These are phyloP conservation scores for Zymoseptoria pseudotritici DNA, from an alignment of 2,329 filamentous ascomycete genomes.

Conservation along the genomic window DNA sequence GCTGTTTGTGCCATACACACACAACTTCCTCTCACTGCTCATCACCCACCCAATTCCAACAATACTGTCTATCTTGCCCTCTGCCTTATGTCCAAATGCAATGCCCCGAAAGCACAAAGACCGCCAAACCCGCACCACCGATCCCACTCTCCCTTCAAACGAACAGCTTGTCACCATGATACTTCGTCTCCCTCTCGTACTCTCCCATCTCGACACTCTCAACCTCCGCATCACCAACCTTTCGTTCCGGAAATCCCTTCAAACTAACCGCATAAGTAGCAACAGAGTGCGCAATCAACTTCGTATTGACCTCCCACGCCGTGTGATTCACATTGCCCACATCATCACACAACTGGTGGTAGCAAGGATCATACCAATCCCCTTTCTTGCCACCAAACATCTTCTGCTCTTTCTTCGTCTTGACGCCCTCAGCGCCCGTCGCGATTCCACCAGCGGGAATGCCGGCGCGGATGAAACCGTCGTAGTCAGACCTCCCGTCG, in stretches of 20 bases:
- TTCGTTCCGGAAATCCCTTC: conserved; percentile 45
- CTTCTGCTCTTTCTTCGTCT: conserved; percentile 58
- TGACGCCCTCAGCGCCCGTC: conserved; percentile 54
- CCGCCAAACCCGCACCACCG: too few species aligned
- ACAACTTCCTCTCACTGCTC: too few species aligned
- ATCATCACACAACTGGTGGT: conserved; percentile 32
- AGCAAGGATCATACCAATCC: conserved; percentile 32
- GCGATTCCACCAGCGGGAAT: conserved; percentile 14
- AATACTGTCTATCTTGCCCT: too few species aligned
- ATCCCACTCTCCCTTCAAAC: conserved; percentile 3
- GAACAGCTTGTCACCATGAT: conserved; percentile 15
- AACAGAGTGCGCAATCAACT: conserved; percentile 63
- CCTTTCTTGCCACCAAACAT: conserved; percentile 60
- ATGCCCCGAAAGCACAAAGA: too few species aligned
- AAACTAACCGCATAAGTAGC: conserved; percentile 61
- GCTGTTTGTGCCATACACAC: too few species aligned
- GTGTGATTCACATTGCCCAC: conserved; percentile 43
- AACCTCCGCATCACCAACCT: not conserved
- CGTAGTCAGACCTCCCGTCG: conserved; percentile 15
- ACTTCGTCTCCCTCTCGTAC: conserved; percentile 14
- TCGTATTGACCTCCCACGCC: conserved; percentile 49
- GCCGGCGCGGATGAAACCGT: conserved; percentile 15
- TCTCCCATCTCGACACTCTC: not conserved
- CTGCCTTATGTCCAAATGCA: too few species aligned
- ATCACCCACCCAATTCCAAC: too few species aligned